Evolutionary conservation across 108 stramenopile genomes (phyloP).

Genomic region (Cyclotella sp.): DNA sequence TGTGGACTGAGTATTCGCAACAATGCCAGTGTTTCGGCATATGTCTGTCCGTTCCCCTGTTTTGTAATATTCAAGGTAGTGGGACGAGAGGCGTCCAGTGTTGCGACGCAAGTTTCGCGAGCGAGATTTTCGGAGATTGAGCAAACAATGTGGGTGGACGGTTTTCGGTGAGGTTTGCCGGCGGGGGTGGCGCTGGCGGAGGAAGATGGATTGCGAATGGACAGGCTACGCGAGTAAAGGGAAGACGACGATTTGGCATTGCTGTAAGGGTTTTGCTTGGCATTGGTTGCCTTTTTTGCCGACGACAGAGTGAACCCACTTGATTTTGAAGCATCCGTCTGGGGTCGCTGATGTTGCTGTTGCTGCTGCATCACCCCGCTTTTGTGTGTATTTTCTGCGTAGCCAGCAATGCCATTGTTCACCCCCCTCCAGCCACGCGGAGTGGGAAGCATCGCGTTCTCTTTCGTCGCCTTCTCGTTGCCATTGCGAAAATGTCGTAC

Average conservation of each 20-base stretch:
- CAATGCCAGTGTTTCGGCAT: conserved; percentile 82
- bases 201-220: background rate
- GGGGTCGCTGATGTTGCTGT: background rate
- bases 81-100: conserved; percentile 78
- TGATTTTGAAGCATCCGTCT: conserved; percentile 29
- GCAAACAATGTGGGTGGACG: conserved; percentile 65
- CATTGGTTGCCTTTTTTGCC: background rate
- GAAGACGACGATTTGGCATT: background rate
- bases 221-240: background rate
- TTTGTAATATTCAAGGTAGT: conserved; percentile 74
- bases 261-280: conserved; percentile 14
- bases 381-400: background rate
- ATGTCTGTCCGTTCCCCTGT: conserved; percentile 87
- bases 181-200: conserved; percentile 1
- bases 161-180: conserved; percentile 7
- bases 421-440: conserved; percentile 26
- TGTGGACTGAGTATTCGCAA: conserved; percentile 77
- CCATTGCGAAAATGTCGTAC: conserved; percentile 1
- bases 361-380: background rate
- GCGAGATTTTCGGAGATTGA: conserved; percentile 90
- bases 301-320: conserved; percentile 49
- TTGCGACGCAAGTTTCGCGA: conserved; percentile 85
- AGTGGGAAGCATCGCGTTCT: conserved; percentile 25
- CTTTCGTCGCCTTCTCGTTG: background rate
- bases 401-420: background rate